Conservation (phyloP, 192 early-diverging fungal species). For the Rhizoclosmatium globosum region DNA sequence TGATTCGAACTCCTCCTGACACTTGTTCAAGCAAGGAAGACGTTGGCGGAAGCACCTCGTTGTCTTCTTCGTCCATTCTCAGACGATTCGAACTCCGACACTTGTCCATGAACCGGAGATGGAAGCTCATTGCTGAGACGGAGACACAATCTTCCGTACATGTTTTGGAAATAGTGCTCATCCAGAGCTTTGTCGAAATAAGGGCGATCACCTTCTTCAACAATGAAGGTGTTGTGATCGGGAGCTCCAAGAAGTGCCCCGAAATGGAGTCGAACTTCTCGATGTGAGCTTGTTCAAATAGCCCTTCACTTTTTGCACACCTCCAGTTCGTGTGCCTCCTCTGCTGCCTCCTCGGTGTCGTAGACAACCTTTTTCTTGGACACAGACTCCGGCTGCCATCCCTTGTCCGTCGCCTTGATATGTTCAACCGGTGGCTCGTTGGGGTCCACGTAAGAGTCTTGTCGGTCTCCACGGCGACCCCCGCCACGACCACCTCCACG, state of each 20-base stretch:
- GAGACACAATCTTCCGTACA: constrained; percentile 90
- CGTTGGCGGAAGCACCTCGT: no score
- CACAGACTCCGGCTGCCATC: constrained; percentile 73
- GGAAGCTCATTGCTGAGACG: constrained; percentile 68
- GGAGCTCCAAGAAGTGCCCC: constrained; percentile 81
- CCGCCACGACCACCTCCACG: constrained; percentile 33
- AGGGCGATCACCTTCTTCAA: constrained; percentile 84
- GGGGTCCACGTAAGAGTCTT: neutral
- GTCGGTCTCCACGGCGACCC: constrained; percentile 14
- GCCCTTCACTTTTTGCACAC: constrained; percentile 77
- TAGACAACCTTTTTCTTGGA: constrained; percentile 31
- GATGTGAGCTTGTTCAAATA: constrained; percentile 94
- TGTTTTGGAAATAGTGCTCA: constrained; percentile 87
- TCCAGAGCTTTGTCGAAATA: constrained; percentile 94
- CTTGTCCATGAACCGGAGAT: constrained; percentile 76
- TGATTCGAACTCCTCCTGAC: constrained; percentile 94
- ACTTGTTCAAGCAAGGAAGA: constrained; percentile 87
- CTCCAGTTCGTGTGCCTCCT: constrained; percentile 29
- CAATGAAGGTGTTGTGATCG: constrained; percentile 73
- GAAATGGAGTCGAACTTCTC: constrained; percentile 93
- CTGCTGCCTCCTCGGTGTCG: constrained; percentile 51
- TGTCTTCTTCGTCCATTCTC: constrained; percentile 73
- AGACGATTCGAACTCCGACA: constrained; percentile 96
- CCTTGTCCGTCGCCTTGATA: constrained; percentile 81
- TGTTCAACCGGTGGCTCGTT: constrained; percentile 65